phyloP scores from a whole-genome alignment of 768 basidiomycete genomes.

The Mycena alexandri region DNA sequence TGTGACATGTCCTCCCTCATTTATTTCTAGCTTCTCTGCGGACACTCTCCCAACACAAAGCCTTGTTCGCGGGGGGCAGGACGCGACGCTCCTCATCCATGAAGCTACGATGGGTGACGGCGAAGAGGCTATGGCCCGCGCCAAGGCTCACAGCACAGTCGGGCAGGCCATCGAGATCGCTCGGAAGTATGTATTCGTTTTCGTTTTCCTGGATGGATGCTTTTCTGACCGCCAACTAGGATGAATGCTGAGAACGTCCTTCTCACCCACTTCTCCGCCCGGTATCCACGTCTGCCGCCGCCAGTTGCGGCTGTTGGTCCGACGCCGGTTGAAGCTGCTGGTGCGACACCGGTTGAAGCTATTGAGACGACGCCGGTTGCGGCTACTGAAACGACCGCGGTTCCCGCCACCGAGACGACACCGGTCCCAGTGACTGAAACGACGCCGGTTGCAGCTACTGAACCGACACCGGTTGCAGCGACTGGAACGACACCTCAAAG shows the following conservation, averaged over 20 bases:
- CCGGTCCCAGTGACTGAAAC: no score
- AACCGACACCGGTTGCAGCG: no score
- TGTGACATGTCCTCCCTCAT: slow-evolving; percentile 45
- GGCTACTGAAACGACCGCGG: no score
- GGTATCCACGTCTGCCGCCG: slow-evolving; percentile 90
- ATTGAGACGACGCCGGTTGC: no score
- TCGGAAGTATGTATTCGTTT: slow-evolving; percentile 61
- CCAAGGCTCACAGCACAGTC: slow-evolving; percentile 91
- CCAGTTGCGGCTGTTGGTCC: slow-evolving; percentile 47
- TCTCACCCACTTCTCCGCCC: slow-evolving; percentile 96
- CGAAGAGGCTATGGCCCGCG: slow-evolving; percentile 75
- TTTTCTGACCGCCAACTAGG: slow-evolving; percentile 51
- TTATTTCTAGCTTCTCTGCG: slow-evolving; percentile 82
- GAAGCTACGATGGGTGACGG: slow-evolving; percentile 95
- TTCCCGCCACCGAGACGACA: no score
- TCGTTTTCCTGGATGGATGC: slow-evolving; percentile 22
- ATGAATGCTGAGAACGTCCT: slow-evolving; percentile 89
- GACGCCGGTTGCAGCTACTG: no score
- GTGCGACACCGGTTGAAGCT: slow-evolving; percentile 24
- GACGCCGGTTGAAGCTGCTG: slow-evolving; percentile 47
- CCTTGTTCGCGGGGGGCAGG: slow-evolving; percentile 72
- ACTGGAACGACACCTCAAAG: no score
- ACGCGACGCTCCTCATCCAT: slow-evolving; percentile 89
- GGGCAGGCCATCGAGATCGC: slow-evolving; percentile 89
- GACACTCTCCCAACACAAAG: slow-evolving; percentile 86